These are phyloP conservation scores for Anaeromyces robustus DNA, from an alignment of 192 early-diverging fungal species.

Conservation along the genomic window DNA sequence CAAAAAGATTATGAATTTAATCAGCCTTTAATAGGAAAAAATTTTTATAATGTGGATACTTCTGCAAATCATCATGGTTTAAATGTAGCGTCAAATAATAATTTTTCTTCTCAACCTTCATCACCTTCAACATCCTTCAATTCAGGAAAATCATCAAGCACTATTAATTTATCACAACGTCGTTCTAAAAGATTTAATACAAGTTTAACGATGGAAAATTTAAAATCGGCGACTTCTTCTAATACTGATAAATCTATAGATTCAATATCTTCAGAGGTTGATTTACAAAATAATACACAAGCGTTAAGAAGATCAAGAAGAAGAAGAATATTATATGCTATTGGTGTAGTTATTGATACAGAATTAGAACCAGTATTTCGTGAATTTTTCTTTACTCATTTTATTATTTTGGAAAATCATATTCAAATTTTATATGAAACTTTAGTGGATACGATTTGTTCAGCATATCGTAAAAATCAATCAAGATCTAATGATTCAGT, in stretches of 20 bases:
- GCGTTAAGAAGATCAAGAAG: slow-evolving; percentile 5
- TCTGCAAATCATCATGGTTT: background rate
- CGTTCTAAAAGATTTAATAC: background rate
- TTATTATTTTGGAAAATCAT: slow-evolving; percentile 10
- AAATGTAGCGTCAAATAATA: background rate
- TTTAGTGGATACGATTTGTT: slow-evolving; percentile 1
- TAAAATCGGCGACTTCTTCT: slow-evolving; percentile 2
- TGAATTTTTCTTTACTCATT: slow-evolving; percentile 17
- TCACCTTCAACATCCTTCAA: background rate
- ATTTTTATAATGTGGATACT: background rate
- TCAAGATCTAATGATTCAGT: background rate
- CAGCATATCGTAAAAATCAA: background rate
- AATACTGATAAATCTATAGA: slow-evolving; percentile 3
- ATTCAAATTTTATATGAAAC: slow-evolving; percentile 5
- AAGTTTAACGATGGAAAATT: background rate
- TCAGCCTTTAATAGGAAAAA: background rate
- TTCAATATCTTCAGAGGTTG: background rate
- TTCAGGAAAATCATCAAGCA: background rate
- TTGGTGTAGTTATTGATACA: slow-evolving; percentile 8
- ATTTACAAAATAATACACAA: slow-evolving; percentile 2
- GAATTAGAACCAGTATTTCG: slow-evolving; percentile 2
- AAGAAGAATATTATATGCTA: slow-evolving; percentile 6
- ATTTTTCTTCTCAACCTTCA: background rate
- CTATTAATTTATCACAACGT: background rate
- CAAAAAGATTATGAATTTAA: background rate